Evolutionary conservation across 2,329 filamentous ascomycete species (phyloP), one percentile per base, ranked within the genome.

Genomic region (Cryphonectria carpinicola): DNA sequence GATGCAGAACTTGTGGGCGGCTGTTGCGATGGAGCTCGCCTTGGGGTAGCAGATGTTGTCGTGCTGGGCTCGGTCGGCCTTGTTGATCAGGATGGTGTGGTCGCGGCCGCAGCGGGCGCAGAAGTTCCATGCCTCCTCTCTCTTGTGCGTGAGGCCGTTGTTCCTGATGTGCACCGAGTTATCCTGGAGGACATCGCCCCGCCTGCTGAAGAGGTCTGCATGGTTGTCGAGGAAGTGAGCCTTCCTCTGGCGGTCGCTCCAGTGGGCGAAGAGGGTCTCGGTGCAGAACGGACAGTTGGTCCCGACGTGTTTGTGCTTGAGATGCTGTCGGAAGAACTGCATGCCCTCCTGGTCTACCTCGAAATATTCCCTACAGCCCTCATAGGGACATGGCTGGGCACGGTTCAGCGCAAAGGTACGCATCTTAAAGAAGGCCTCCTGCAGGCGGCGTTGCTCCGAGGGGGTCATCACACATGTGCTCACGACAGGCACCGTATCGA

Each of bases 381-480:
- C 49, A 60, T 81, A 83, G 0, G 81, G 81, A 60, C 84, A 86
- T n/a, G 74, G 75, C 32, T 76, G 72, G 1, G 74, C 76, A 13
- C 83, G 79, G 65, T 78, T 76, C 2, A 84, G 74, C 1, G 79
- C 72, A 52, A 81, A 73, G 54, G 74, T 76, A 37, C 82, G 80
- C 63, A 82, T 74, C 54, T 74, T 73, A 63, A 80, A 78, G 19
- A 81, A 76, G 66, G 80, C 75, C 0, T 74, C 74, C 65, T 84
- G 81, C 0, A 85, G 75, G 5, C 77, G 74, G 2, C 76, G 78
- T 65, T 82, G 77, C 72, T 85, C 83, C 0, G 78, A 81, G 0
- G 80, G 79, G 0, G 84, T 86, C 68, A 84, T 74, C 22, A 84
- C 76, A 1, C 76, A 79, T 35, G 80, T 78, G 22, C 78, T 79